A percentile compares a stretch with the other conserved stretches of the same genome.
Conservation (phyloP, 352 stramenopile species). For the Globisporangium cederbergense region DNA sequence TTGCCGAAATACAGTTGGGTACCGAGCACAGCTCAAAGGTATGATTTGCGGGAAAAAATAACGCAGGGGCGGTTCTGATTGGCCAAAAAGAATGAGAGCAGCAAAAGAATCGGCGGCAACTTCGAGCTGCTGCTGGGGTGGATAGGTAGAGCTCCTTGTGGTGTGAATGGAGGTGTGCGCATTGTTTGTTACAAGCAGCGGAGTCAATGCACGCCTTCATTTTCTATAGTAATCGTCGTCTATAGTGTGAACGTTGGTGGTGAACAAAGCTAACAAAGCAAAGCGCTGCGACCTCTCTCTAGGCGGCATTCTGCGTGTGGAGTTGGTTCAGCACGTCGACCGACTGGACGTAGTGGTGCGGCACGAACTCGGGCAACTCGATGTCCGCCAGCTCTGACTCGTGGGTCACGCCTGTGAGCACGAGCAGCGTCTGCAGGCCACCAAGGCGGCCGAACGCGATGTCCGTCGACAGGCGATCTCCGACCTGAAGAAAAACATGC, state of each 20-base stretch:
- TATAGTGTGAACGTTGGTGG: neutral
- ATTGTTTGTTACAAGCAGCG: no score
- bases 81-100: no score
- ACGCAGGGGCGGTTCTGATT: no score
- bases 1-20: neutral
- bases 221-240: no score
- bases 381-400: conserved; percentile 56
- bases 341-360: conserved; percentile 66
- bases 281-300: conserved; percentile 20
- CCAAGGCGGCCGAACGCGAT: conserved; percentile 80
- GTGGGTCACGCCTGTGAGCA: conserved; percentile 69
- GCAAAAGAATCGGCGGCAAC: no score
- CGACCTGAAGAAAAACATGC: conserved; percentile 39
- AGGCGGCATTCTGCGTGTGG: conserved; percentile 27
- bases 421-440: conserved; percentile 67
- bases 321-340: conserved; percentile 74
- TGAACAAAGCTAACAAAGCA: neutral
- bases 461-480: conserved; percentile 77
- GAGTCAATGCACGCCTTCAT: no score
- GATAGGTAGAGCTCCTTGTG: no score
- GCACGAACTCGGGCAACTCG: conserved; percentile 45
- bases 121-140: no score
- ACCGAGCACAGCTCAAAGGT: neutral
- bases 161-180: no score
- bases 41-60: no score